Evolutionary conservation across 306 rosid species (phyloP), one percentile per base, ranked within the genome.

Genomic region (Sphenostylis stenocarpa): DNA sequence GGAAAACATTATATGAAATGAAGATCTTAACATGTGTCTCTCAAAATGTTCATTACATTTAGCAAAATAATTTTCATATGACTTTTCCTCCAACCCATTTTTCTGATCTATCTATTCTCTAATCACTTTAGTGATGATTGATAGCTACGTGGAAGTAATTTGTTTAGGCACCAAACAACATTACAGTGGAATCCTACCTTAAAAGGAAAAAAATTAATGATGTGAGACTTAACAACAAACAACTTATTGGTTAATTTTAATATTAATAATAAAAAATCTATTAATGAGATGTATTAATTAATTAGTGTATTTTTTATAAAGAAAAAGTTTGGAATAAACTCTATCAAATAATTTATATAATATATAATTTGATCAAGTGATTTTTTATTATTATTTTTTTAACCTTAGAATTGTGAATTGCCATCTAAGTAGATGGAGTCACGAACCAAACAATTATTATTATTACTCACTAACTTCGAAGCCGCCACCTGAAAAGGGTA

Each of bases 81-180:
- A 24, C 38, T 83, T 43, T 16, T 23, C 20, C 1, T 39, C 16
- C 23, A 20, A 73, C 53, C 23, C n/a, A 78, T 28, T 26, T 36
- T 26, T 26, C 8, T 19, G 48, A 82, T 72, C 33, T n/a, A 19
- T 31, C 45, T 62, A 29, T 41, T 41, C 0, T 41, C 47, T 12
- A 17, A 39, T 52, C 70, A 26, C 47, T 33, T 79, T 16, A 61
- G 20, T 34, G 33, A 45, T 52, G 43, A 62, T 61, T 70, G 81
- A 84, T 68, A 31, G 78, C 61, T 29, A 52, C 77, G 16, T 62
- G 28, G 17, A 20, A 60, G 62, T 62, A 71, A 24, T 43, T 71
- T 82, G 78, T 76, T 70, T 82, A 52, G 38, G 63, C 67, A 62
- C 58, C 71, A 77, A 79, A 68, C 81, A 79, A 67, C 81, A 70